These are phyloP conservation scores for Imleria badia DNA, from an alignment of 768 basidiomycete genomes.

Conservation along the genomic window DNA sequence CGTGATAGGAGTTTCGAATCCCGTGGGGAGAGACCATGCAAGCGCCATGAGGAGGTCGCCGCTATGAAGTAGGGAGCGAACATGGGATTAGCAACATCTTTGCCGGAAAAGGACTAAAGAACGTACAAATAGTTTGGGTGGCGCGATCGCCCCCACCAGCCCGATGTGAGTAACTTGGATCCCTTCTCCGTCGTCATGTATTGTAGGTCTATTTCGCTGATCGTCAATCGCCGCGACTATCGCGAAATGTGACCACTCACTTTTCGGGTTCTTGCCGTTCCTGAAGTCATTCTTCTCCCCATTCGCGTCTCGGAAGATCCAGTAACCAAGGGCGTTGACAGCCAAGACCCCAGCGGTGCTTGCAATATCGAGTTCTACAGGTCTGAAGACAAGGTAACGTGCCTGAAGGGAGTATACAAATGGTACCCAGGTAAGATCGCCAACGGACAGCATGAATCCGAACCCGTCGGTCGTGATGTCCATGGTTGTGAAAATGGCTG, in stretches of 20 bases:
- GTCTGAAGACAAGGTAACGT: constrained; percentile 90
- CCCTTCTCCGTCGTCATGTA: constrained; percentile 83
- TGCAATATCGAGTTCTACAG: constrained; percentile 68
- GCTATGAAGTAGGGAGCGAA: constrained; percentile 34
- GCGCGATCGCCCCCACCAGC: constrained; percentile 95
- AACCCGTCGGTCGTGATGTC: constrained; percentile 98
- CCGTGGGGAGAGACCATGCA: constrained; percentile 93
- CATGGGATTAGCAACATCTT: not conserved
- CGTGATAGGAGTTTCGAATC: constrained; percentile 89
- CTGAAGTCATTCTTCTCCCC: constrained; percentile 96
- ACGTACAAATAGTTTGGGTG: constrained; percentile 90
- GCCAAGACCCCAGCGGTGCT: constrained; percentile 55
- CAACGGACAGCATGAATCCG: constrained; percentile 96
- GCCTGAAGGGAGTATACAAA: constrained; percentile 94
- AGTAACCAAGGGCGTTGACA: constrained; percentile 75
- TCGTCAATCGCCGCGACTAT: not conserved
- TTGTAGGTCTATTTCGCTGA: constrained; percentile 54
- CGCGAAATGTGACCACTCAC: constrained; percentile 38
- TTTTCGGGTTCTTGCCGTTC: constrained; percentile 91
- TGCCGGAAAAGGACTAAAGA: not conserved
- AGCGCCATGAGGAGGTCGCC: constrained; percentile 88
- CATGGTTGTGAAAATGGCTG: constrained; percentile 91
- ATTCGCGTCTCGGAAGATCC: constrained; percentile 87
- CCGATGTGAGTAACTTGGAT: constrained; percentile 87
- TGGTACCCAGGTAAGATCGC: constrained; percentile 92